Evolutionary conservation across 176 grass and related monocot genomes (phyloP).

Genomic region (Rhynchospora breviuscula): DNA sequence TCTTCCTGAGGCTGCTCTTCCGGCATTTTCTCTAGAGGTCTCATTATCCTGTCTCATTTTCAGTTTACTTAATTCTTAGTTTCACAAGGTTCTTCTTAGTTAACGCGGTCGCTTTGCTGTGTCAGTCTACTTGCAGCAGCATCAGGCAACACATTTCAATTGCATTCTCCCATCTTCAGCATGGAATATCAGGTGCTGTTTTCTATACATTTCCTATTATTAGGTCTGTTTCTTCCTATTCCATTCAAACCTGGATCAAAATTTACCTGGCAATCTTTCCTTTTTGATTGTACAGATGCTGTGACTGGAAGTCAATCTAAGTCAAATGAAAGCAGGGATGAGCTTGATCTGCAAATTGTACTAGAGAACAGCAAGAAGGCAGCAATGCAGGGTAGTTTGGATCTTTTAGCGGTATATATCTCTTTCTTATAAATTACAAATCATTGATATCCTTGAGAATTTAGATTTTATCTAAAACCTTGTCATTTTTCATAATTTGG

Average conservation of each 20-base stretch:
- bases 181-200: conserved; percentile 80
- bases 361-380: conserved; percentile 68
- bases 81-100: conserved; percentile 20
- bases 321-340: conserved; percentile 46
- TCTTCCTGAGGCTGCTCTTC: conserved; percentile 87
- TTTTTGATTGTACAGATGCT: conserved; percentile 54
- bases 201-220: conserved; percentile 16
- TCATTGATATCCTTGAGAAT: background rate
- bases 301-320: conserved; percentile 44
- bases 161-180: conserved; percentile 74
- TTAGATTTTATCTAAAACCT: background rate
- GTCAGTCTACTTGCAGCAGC: conserved; percentile 75
- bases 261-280: conserved; percentile 11
- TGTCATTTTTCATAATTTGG: conserved; percentile 21
- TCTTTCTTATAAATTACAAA: conserved; percentile 9
- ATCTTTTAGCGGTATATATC: conserved; percentile 72
- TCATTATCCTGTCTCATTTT: conserved; percentile 24
- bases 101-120: conserved; percentile 17
- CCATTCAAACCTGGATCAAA: conserved; percentile 8
- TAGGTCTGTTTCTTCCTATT: conserved; percentile 4
- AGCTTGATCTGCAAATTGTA: conserved; percentile 57
- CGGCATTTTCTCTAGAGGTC: conserved; percentile 93
- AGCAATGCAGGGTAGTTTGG: conserved; percentile 77
- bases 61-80: conserved; percentile 6
- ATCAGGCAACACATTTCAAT: conserved; percentile 68